A percentile compares a stretch with the other conserved stretches of the same genome.
Evolutionary conservation across 2,329 filamentous ascomycete species (phyloP).

Genomic region (Raffaelea albimanens): DNA sequence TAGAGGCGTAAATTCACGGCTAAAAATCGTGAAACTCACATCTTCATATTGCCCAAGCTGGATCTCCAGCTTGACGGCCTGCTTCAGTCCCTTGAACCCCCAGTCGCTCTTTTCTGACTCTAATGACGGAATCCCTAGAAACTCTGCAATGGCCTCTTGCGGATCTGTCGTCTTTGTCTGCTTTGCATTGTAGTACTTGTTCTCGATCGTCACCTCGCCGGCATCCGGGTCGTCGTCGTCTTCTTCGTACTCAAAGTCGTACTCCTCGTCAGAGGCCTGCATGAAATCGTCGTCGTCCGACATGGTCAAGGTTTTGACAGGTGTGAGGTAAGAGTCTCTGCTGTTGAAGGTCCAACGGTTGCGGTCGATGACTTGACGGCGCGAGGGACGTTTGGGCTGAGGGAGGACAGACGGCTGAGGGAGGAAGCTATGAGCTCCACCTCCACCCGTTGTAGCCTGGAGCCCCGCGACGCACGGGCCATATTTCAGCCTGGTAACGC

Average conservation of each 20-base stretch:
- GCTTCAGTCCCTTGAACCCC: slow-evolving; percentile 97
- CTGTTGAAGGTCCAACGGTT: no score
- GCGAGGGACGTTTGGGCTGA: no score
- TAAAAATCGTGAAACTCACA: slow-evolving; percentile 32
- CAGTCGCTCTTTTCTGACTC: slow-evolving; percentile 93
- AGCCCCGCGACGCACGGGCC: slow-evolving; percentile 8
- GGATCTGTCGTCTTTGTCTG: slow-evolving; percentile 85
- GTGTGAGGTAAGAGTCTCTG: not conserved
- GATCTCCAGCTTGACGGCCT: slow-evolving; percentile 96
- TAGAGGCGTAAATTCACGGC: not conserved
- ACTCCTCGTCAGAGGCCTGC: slow-evolving; percentile 86
- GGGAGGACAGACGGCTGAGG: no score
- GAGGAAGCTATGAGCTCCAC: not conserved
- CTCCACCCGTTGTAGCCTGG: not conserved
- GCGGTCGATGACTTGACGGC: no score
- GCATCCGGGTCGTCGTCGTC: slow-evolving; percentile 77
- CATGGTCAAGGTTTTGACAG: slow-evolving; percentile 38
- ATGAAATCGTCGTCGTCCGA: slow-evolving; percentile 89
- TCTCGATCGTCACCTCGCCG: slow-evolving; percentile 90
- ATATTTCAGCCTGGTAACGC: slow-evolving; percentile 4
- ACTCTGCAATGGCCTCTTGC: slow-evolving; percentile 82
- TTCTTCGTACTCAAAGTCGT: slow-evolving; percentile 97
- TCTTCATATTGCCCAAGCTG: slow-evolving; percentile 80
- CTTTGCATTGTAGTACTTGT: slow-evolving; percentile 99
- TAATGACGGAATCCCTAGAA: slow-evolving; percentile 74